phyloP scores from a whole-genome alignment of 2,329 filamentous ascomycete genomes.

The Diaporthe vaccinii region DNA sequence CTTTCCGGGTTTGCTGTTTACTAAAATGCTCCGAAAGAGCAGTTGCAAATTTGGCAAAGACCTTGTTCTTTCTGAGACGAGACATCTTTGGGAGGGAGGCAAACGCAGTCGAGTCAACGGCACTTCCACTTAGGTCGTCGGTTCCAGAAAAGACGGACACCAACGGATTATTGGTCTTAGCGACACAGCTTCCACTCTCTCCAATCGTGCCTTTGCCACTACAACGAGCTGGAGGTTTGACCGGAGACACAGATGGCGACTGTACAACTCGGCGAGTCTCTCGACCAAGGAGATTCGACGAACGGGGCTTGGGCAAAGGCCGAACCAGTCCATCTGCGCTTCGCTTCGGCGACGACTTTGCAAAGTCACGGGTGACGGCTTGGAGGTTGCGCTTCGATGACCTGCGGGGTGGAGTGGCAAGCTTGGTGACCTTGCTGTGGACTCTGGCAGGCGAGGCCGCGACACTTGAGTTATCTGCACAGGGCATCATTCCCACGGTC shows the following conservation, averaged over 20 bases:
- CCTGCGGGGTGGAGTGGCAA: slow-evolving; percentile 26
- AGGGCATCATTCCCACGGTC: slow-evolving; percentile 25
- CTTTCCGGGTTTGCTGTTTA: slow-evolving; percentile 10
- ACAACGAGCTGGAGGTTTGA: not conserved
- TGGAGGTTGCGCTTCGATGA: slow-evolving; percentile 25
- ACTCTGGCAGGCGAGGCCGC: slow-evolving; percentile 2
- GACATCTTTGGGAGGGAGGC: slow-evolving; percentile 20
- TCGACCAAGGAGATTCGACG: slow-evolving; percentile 8
- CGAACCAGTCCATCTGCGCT: slow-evolving; percentile 29
- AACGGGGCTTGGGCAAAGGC: slow-evolving; percentile 31
- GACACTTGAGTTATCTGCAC: not conserved
- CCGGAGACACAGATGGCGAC: slow-evolving; percentile 15
- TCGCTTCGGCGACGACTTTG: slow-evolving; percentile 14
- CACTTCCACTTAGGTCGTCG: slow-evolving; percentile 20
- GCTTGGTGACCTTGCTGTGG: not conserved
- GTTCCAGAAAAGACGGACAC: not conserved
- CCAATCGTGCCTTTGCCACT: not conserved
- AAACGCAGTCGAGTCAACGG: not conserved
- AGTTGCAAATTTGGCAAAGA: slow-evolving; percentile 39
- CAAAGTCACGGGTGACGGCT: not conserved
- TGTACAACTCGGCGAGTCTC: not conserved
- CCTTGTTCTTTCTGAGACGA: slow-evolving; percentile 38
- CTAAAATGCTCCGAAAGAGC: slow-evolving; percentile 39
- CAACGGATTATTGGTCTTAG: slow-evolving; percentile 33
- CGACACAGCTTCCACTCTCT: not conserved